A percentile compares a stretch with the other conserved stretches of the same genome.
Conservation (phyloP, 2,329 filamentous ascomycete species). For the Dryadomyces sulphureus region DNA sequence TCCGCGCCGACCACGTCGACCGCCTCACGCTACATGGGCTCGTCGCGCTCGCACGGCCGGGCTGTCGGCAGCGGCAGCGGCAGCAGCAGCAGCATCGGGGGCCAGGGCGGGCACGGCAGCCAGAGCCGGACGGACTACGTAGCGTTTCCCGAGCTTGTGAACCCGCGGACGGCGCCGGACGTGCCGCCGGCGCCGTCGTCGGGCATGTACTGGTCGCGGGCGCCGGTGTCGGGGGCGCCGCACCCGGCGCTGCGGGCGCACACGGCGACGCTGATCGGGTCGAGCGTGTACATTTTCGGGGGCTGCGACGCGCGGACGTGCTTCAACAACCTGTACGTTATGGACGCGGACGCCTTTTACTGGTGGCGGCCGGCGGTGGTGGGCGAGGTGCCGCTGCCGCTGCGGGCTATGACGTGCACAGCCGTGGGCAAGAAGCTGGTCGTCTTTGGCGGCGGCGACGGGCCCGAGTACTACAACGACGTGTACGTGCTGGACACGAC, state of each 20-base stretch:
- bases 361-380: conserved; percentile 52
- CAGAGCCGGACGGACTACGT: conserved; percentile 17
- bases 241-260: conserved; percentile 50
- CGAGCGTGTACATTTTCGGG: conserved; percentile 54
- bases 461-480: conserved; percentile 57
- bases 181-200: conserved; percentile 49
- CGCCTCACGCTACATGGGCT: conserved; percentile 1
- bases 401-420: conserved; percentile 59
- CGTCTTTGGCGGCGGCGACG: conserved; percentile 55
- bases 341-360: conserved; percentile 56
- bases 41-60: not conserved
- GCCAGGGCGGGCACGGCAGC: not conserved
- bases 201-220: conserved; percentile 59
- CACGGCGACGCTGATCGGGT: conserved; percentile 50
- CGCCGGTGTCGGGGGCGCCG: conserved; percentile 45
- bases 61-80: conserved; percentile 7
- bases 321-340: conserved; percentile 55
- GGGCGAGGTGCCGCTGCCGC: conserved; percentile 48
- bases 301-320: conserved; percentile 52
- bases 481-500: conserved; percentile 58
- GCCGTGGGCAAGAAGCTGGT: conserved; percentile 55
- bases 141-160: conserved; percentile 41
- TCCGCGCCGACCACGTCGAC: not conserved
- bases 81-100: conserved; percentile 1
- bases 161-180: conserved; percentile 40